Evolutionary conservation across 805 yeast species (phyloP), one percentile per base, ranked within the genome.

Genomic region (Ogataea chonburiensis): DNA sequence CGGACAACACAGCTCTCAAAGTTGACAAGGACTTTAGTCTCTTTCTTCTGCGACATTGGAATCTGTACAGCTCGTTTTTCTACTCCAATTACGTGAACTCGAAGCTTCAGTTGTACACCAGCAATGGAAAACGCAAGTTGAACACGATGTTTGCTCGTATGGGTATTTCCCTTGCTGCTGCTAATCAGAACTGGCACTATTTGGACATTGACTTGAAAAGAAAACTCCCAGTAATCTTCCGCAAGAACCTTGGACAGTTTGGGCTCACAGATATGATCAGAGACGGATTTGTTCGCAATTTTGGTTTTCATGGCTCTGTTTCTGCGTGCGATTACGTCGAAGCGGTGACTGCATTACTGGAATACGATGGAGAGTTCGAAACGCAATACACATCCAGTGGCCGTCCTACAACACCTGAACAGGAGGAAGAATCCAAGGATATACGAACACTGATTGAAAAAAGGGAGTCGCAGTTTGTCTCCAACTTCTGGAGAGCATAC

Each of bases 321-420:
- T 79, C 94, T 24, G 98, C 98, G 0, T 85, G 87, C 60, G 99
- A 93, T 58, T 87, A 83, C 54, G 96, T 86, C 3, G 97, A 93
- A 54, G 76, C 96, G 0, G 64, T 93, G 7, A 75, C 88, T 3
- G 96, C 98, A 2, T 59, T 91, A 35, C 63, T 93, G 16, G 97
- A 93, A 53, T 74, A 70, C 36, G 85, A 81, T 40, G 71, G 63
- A n/a, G 59, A 51, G 14, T 42, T 52, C 7, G 38, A 37, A 6
- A 40, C 28, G 12, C 37, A 12, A 31, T 39, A 18, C 11, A 33
- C 21, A 22, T 32, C 29, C 45, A 25, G 5, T 7, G n/a, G 29
- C 16, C 16, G 31, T 7, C 46, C 42, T 6, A 17, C 40, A 43
- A 51, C 32, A 42, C 53, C 48, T 10, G 42, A 56, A 5, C 44